Evolutionary conservation across 345 rosid species (phyloP).

Genomic region (Eucalyptus caleyi): DNA sequence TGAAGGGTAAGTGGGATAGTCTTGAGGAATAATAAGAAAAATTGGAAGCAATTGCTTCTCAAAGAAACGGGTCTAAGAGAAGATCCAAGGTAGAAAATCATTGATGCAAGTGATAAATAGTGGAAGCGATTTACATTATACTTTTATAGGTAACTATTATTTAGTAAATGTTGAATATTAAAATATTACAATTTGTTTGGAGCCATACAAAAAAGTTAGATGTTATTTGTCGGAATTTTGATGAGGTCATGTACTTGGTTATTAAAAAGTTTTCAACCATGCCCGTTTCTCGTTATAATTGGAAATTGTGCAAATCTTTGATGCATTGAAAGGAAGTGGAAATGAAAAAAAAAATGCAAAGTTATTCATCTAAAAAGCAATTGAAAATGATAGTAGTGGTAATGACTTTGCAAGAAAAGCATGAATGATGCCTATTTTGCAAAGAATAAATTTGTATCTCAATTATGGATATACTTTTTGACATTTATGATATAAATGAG

Average conservation of each 20-base stretch:
- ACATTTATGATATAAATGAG: not conserved
- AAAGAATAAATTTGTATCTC: not conserved
- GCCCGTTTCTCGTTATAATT: not conserved
- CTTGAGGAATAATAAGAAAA: not conserved
- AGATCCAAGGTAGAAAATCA: not conserved
- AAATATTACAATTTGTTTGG: not conserved
- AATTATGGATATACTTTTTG: not conserved
- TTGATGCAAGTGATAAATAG: not conserved
- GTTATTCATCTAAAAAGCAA: not conserved
- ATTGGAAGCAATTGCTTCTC: not conserved
- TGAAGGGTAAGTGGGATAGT: not conserved
- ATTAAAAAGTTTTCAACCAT: not conserved
- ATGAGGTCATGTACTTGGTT: not conserved
- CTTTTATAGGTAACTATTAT: not conserved
- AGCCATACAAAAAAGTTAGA: fast-evolving
- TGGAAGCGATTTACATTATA: not conserved
- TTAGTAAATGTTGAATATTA: not conserved
- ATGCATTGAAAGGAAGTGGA: not conserved
- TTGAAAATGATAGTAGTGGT: not conserved
- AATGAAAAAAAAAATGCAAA: not conserved
- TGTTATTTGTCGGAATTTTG: not conserved
- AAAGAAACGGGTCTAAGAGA: fast-evolving
- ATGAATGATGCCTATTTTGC: not conserved
- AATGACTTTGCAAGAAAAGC: not conserved
- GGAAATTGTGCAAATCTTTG: not conserved